Evolutionary conservation across 2,329 filamentous ascomycete species (phyloP), one percentile per base, ranked within the genome.

Genomic region (Tolypocladium cylindrosporum): DNA sequence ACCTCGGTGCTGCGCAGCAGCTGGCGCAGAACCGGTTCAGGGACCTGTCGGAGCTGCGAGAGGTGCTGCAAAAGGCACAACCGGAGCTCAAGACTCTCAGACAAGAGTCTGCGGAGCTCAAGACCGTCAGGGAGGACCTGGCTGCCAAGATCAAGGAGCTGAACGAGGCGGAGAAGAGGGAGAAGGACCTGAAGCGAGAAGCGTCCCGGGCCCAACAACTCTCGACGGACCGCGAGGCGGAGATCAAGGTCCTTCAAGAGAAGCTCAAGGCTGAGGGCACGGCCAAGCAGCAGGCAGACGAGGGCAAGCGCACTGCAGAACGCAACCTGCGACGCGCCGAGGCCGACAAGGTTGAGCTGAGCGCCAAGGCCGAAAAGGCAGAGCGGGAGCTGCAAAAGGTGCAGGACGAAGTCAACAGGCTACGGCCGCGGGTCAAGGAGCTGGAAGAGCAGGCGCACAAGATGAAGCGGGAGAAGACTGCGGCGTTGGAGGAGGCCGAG

Each of bases 1-100:
- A 99, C 68, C 80, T 97, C 3, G 88, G 86, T 2, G 91, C 91
- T 2, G 88, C 92, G 0, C 87, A 97, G 69, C 86, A 95, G 71
- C 81, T 97, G 14, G 91, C 94, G 0, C 87, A 95, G 60, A 88
- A 84, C 19, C 82, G 94, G 37, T 97, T 91, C 77, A 96, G 91
- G 71, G 92, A 97, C 60, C 76, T 97, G 1, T 87, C 86, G 0
- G 89, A 96, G 36, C 76, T 96, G 52, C 83, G 87, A 24, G 89
- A 93, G 61, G 79, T 92, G 2, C 73, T 97, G 37, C 87, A 91
- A 63, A 95, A 94, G 69, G 83, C 89, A 0, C 92, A 97, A 67
- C 89, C 91, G 0, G 93, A 99, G 72, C 76, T 97, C 31, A 88
- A 87, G 69, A 86, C 77, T 51, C 78, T 97, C 24, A 85, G 90